Evolutionary conservation across 768 basidiomycete genomes (phyloP).

Genomic region (Mycena alexandri): DNA sequence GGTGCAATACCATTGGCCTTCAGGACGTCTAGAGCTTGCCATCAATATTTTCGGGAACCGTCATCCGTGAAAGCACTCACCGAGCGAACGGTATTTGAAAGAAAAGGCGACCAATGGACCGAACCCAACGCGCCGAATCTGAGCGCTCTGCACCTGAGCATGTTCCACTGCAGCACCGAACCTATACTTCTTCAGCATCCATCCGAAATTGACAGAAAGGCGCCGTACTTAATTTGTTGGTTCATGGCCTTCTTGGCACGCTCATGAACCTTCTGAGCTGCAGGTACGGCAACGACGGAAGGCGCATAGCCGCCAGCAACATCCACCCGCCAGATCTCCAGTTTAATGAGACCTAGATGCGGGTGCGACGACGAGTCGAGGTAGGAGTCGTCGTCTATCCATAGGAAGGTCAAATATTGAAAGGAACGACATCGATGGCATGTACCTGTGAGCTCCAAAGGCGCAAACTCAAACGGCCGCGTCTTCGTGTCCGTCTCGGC

Average conservation of each 20-base stretch:
- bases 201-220: not conserved
- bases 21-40: constrained; percentile 5
- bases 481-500: constrained; percentile 26
- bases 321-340: constrained; percentile 30
- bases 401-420: not conserved
- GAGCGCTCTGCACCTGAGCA: constrained; percentile 21
- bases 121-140: constrained; percentile 22
- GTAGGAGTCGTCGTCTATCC: constrained; percentile 31
- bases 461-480: constrained; percentile 28
- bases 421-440: not conserved
- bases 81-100: constrained; percentile 35
- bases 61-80: not conserved
- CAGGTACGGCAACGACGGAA: constrained; percentile 5
- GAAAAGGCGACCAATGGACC: constrained; percentile 29
- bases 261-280: constrained; percentile 29
- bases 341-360: constrained; percentile 28
- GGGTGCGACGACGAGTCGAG: constrained; percentile 27
- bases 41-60: not conserved
- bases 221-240: constrained; percentile 31
- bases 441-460: constrained; percentile 27
- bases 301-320: constrained; percentile 16
- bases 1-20: constrained; percentile 29
- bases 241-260: constrained; percentile 32
- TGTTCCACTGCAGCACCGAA: constrained; percentile 29
- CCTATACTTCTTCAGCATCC: constrained; percentile 7